Base-by-base conservation (phyloP, 1,139 yeast species). In the Ashbya aceris region DNA sequence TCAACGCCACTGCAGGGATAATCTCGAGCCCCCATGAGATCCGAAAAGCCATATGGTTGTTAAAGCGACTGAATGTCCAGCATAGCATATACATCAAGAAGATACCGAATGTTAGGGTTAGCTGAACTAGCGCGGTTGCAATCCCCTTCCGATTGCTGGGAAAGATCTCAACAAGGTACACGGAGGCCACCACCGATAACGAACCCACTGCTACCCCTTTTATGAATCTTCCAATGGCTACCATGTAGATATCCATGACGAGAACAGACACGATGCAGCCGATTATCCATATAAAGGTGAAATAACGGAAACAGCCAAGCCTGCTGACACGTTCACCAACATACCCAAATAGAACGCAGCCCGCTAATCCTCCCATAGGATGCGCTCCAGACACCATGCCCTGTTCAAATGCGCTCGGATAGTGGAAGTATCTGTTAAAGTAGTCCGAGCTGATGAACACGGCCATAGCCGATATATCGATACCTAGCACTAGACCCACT, bases 151-250 rank as follows among this genome's bases (percentile, higher is more conserved):
- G 74, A 42, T 69, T 66, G 51, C 75, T 70, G 41, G 89, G 84
- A 13, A 84, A 71, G 44, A 81, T 69, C 59, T 83, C 93, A n/a
- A 84, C 71, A 45, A 82, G 74, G 62, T 81, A 83, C 37, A 81
- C 82, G 4, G 89, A 84, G 34, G 83, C 74, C 47, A 77, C 76
- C 11, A 87, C 73, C 2, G 87, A 79, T 54, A 83, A 79, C 45
- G 80, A 65, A 38, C 93, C 93, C 47, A 81, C 71, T 44, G 83
- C 81, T 40, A 79, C 47, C 45, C 93, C 93, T 40, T 82, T 72
- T 43, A 82, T 65, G 36, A 74, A 60, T 56, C 93, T 74, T 23
- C 89, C 87, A 35, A 69, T 55, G 36, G 79, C 70, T 8, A 66
- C 50, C 56, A 58, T 54, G 46, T 51, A 46, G 4, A 62, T 39